Evolutionary conservation across 2,329 filamentous ascomycete species (phyloP).

Genomic region (Cercospora beticola): DNA sequence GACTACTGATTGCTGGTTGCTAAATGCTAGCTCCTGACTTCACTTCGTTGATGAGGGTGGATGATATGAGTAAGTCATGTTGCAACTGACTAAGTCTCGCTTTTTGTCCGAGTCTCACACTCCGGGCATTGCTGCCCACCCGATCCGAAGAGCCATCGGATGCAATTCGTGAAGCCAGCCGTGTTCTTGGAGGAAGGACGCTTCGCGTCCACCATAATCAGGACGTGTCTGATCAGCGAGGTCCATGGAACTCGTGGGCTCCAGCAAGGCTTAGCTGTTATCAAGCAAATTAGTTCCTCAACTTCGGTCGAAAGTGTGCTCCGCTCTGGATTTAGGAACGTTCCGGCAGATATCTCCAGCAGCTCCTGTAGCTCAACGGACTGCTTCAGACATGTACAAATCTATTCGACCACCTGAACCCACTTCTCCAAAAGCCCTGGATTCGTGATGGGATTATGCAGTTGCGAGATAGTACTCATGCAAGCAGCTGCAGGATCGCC

Average conservation of each 20-base stretch:
- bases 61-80: no score
- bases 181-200: background rate
- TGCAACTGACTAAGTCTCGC: background rate
- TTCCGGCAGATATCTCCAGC: background rate
- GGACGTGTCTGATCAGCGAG: background rate
- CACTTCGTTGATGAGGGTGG: background rate
- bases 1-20: background rate
- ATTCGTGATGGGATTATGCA: conserved; percentile 38
- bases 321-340: background rate
- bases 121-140: background rate
- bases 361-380: background rate
- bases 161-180: background rate
- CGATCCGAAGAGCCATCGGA: background rate
- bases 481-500: conserved; percentile 39
- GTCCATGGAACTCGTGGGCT: background rate
- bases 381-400: background rate
- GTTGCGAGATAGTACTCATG: conserved; percentile 37
- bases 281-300: background rate
- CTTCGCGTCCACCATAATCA: background rate
- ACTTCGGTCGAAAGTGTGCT: background rate
- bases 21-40: background rate
- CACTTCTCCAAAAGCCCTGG: conserved; percentile 20
- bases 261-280: background rate
- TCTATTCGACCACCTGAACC: conserved; percentile 11
- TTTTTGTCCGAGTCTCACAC: background rate